These are phyloP conservation scores for Podila epigama DNA, from an alignment of 192 early-diverging fungal genomes.

Conservation along the genomic window DNA sequence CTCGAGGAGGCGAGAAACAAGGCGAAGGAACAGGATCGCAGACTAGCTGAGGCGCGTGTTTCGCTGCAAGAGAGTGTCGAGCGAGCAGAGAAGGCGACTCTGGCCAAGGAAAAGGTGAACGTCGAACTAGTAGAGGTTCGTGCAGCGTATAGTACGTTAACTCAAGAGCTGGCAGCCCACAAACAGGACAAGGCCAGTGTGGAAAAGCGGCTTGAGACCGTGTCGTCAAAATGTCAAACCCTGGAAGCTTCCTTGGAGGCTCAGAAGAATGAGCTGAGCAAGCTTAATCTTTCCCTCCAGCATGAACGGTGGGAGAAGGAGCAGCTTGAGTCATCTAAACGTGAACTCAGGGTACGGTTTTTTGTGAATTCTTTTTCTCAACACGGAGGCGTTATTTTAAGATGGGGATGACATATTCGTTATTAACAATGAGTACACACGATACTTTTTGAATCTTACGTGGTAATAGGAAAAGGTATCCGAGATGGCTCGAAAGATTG, in stretches of 20 bases:
- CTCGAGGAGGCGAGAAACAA: constrained; percentile 9
- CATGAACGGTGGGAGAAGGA: constrained; percentile 35
- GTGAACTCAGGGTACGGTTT: constrained; percentile 12
- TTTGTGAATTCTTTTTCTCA: too few species aligned
- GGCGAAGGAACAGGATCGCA: constrained; percentile 7
- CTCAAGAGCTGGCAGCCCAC: not conserved
- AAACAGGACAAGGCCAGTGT: constrained; percentile 2
- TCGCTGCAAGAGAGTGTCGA: constrained; percentile 12
- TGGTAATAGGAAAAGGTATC: constrained; percentile 17
- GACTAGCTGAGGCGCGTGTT: not conserved
- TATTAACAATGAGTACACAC: too few species aligned
- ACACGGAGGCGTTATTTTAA: too few species aligned
- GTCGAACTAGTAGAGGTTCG: constrained; percentile 9
- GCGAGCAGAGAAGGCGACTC: not conserved
- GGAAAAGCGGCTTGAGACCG: not conserved
- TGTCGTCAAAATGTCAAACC: not conserved
- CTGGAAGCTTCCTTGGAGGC: constrained; percentile 3
- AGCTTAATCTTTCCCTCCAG: constrained; percentile 7
- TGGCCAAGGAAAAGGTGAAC: constrained; percentile 4
- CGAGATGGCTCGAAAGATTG: constrained; percentile 25
- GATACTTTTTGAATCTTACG: not conserved
- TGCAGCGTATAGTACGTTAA: not conserved
- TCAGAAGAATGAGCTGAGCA: constrained; percentile 4
- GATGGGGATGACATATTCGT: too few species aligned
- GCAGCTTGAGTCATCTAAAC: constrained; percentile 7